Percentiles rank a stretch among this genome's conserved stretches.
These are phyloP conservation scores for Volvariella surrecta DNA, from an alignment of 1,284 basidiomycete genomes.

Conservation along the genomic window DNA sequence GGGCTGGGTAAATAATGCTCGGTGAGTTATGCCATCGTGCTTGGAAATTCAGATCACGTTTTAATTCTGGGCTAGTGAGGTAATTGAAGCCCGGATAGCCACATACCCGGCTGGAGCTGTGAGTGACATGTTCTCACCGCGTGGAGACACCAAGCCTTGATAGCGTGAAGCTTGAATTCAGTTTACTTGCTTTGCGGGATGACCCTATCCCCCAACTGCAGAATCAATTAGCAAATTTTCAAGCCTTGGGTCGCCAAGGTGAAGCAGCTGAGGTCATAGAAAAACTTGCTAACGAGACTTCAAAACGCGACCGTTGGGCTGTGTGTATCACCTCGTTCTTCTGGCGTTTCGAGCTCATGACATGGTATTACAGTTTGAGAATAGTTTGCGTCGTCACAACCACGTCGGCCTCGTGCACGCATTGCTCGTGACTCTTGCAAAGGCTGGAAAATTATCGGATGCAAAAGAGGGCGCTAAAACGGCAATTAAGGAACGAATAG, in stretches of 20 bases:
- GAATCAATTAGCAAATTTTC: conserved; percentile 41
- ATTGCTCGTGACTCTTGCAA: conserved; percentile 59
- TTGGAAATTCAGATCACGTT: conserved; percentile 4
- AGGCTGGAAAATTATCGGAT: conserved; percentile 44
- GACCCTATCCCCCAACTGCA: conserved; percentile 68
- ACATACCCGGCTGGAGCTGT: conserved; percentile 84
- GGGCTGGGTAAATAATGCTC: conserved; percentile 76
- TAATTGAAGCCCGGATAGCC: conserved; percentile 77
- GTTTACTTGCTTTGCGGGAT: conserved; percentile 76
- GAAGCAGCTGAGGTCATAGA: conserved; percentile 46
- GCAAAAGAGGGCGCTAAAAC: conserved; percentile 39
- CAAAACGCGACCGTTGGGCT: conserved; percentile 74
- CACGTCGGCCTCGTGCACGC: conserved; percentile 75
- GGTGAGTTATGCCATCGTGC: conserved; percentile 34
- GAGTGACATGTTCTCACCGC: conserved; percentile 23
- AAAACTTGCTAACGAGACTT: conserved; percentile 65
- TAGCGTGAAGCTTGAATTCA: conserved; percentile 73
- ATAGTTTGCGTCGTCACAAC: conserved; percentile 74
- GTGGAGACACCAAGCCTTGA: conserved; percentile 5
- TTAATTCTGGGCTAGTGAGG: conserved; percentile 43
- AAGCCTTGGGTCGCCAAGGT: conserved; percentile 33
- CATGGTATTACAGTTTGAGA: conserved; percentile 57
- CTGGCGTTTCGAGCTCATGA: conserved; percentile 5
- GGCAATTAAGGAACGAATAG: conserved; percentile 43
- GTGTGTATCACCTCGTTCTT: conserved; percentile 31